Evolutionary conservation across 345 rosid species (phyloP).

Genomic region (thale cress (Arabidopsis thaliana)): TAIR10.1 NC_003070.9:20484501-20485000

Average conservation of each 20-base stretch:
- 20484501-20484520: constrained; percentile 62
- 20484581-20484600: neutral
- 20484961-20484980: no score
- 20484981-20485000: no score
- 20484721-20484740: neutral
- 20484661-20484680: neutral
- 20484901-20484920: no score
- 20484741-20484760: neutral
- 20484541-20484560: constrained; percentile 13
- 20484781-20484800: no score
- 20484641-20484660: neutral
- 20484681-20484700: no score
- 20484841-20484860: no score
- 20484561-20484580: neutral
- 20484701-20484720: neutral
- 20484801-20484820: no score
- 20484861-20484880: no score
- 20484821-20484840: no score
- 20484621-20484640: constrained; percentile 12
- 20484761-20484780: neutral
- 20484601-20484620: neutral
- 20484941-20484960: no score
- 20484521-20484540: constrained; percentile 37
- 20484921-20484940: no score
- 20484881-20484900: no score